A percentile compares a stretch with the other conserved stretches of the same genome.
Conservation (phyloP, 148 eudicot genomes). For the Tetragonia tetragonoides region DNA sequence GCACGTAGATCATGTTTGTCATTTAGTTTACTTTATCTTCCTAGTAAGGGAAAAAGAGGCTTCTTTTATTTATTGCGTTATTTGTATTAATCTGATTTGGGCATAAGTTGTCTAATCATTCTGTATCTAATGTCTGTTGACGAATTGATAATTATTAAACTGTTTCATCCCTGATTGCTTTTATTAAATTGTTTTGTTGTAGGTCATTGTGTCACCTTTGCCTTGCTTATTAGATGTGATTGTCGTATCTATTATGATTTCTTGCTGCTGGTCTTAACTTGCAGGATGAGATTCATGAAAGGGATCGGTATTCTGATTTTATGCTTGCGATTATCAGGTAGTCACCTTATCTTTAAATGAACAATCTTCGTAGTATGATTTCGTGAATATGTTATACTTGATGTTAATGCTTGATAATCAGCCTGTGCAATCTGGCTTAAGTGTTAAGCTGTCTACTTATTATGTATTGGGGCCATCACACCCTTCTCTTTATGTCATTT, state of each 20-base stretch:
- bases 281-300: slow-evolving; percentile 98
- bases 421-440: background rate
- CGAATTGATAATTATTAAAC: background rate
- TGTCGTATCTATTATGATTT: background rate
- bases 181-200: background rate
- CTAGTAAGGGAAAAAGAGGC: too few species aligned
- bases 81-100: too few species aligned
- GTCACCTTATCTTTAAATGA: background rate
- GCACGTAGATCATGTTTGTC: too few species aligned
- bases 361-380: background rate
- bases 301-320: slow-evolving; percentile 90
- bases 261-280: slow-evolving; percentile 19
- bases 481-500: background rate
- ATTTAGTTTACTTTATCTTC: too few species aligned
- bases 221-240: background rate
- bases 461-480: background rate
- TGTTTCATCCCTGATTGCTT: background rate
- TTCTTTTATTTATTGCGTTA: too few species aligned
- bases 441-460: background rate
- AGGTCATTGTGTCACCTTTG: background rate
- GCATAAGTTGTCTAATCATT: background rate
- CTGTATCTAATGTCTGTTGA: background rate
- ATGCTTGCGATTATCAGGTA: slow-evolving; percentile 93
- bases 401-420: background rate
- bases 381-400: background rate